phyloP scores from a whole-genome alignment of 2,329 filamentous ascomycete genomes.

The Trichophyton benhamiae region DNA sequence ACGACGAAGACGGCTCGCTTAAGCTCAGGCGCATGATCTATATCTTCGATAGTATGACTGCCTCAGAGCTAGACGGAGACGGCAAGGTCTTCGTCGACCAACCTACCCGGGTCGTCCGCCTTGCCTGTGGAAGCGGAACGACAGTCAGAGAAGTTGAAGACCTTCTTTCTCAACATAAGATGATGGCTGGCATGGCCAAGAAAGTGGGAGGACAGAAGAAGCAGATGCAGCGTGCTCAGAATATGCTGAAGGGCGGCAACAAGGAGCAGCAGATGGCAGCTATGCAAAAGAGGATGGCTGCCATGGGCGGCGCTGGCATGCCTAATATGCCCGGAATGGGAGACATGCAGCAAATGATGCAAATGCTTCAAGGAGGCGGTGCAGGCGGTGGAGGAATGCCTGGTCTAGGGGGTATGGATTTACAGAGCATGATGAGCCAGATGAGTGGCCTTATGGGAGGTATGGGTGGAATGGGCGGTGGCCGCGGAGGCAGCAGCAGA shows the following conservation, averaged over 20 bases:
- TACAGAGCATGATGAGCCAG: conserved; percentile 64
- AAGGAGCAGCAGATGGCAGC: conserved; percentile 88
- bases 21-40: conserved; percentile 98
- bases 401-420: conserved; percentile 42
- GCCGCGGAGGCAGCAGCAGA: conserved; percentile 23
- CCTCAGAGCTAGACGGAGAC: conserved; percentile 87
- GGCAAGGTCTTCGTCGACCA: conserved; percentile 90
- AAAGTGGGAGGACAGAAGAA: conserved; percentile 97
- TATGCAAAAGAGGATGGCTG: conserved; percentile 90
- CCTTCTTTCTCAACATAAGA: conserved; percentile 88
- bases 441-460: conserved; percentile 53
- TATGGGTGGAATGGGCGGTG: conserved; percentile 32
- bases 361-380: conserved; percentile 74
- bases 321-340: conserved; percentile 57
- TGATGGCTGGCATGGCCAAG: conserved; percentile 99
- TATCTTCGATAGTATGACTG: conserved; percentile 96
- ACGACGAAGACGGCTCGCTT: conserved; percentile 86
- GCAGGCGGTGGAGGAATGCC: conserved; percentile 54
- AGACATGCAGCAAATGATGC: conserved; percentile 87
- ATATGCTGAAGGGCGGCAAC: conserved; percentile 79
- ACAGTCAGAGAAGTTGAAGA: conserved; percentile 90
- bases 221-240: conserved; percentile 90
- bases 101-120: conserved; percentile 80
- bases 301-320: conserved; percentile 63
- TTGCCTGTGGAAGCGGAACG: conserved; percentile 82